A percentile compares a stretch with the other conserved stretches of the same genome.
These are phyloP conservation scores for Aspergillus aculeatus DNA, from an alignment of 2,329 filamentous ascomycete species.

Conservation along the genomic window DNA sequence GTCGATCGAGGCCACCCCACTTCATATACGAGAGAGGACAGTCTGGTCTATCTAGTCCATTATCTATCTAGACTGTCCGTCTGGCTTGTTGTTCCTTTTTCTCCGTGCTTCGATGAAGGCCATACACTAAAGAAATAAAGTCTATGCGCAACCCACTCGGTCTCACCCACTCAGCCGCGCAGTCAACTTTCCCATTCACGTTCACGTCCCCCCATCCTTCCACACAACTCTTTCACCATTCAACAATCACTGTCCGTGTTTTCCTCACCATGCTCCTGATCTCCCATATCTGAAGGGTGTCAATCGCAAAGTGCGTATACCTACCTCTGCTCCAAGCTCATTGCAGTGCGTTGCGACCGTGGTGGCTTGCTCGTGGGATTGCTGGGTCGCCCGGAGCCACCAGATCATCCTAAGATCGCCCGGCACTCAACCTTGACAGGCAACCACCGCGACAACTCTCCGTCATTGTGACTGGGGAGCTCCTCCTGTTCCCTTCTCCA, in stretches of 20 bases:
- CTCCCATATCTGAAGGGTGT: neutral
- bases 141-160: neutral
- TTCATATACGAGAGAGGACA: conserved; percentile 2
- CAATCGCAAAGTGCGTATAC: conserved; percentile 7
- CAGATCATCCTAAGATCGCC: conserved; percentile 29
- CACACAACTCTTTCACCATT: neutral
- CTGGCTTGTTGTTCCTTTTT: neutral
- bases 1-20: neutral
- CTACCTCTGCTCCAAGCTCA: neutral
- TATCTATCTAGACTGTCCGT: neutral
- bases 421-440: conserved; percentile 15
- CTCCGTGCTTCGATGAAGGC: neutral
- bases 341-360: conserved; percentile 1
- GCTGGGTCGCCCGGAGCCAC: conserved; percentile 27
- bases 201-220: neutral
- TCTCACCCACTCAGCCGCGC: neutral
- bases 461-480: conserved; percentile 13
- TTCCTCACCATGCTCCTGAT: conserved; percentile 1
- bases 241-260: neutral
- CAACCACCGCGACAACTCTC: conserved; percentile 21
- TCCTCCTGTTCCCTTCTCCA: neutral
- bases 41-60: neutral
- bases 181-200: neutral
- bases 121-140: neutral
- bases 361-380: conserved; percentile 19